Base-by-base conservation (phyloP, 1,139 yeast genomes). In the Kodamaea plutei region DNA sequence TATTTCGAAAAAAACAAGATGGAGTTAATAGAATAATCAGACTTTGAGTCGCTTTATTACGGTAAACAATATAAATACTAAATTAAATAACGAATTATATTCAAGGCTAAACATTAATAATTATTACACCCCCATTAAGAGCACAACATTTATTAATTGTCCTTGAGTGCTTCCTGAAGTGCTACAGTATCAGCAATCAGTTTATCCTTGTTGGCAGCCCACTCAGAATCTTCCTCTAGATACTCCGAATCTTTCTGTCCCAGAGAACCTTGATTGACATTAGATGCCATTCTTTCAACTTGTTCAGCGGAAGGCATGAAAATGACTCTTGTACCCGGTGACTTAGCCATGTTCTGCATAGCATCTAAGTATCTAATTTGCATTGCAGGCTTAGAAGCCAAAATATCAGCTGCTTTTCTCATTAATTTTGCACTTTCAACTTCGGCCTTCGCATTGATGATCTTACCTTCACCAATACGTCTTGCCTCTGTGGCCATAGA, bases 331-430 rank as follows among this genome's bases (percentile, higher is more conserved):
- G 84, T 61, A 35, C 73, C 71, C 3, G 84, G 64, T 25, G 69
- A 51, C 46, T 64, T 74, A 20, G 87, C 84, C 87, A 81, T 80
- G 38, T 64, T 66, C 56, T 79, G 85, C 76, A 81, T 76, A n/a
- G 88, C 88, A 48, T 81, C 89, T 54, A 81, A 68, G 53, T 81
- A 81, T 54, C 89, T 64, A 50, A 81, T 81, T 61, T 81, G 88
- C 84, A 81, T 79, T 20, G 88, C 89, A 5, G 87, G 78, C 45
- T 79, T 78, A 25, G 84, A 77, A 20, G 84, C 83, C 50, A 81
- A 68, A 35, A 81, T 79, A 54, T 81, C 87, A 29, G 88, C 85
- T 17, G 88, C 87, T 56, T 79, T 76, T 61, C 89, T 70, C 87
- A 81, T 80, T 45, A 79, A 69, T 54, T 79, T 79, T 35, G 88